phyloP scores from a whole-genome alignment of 352 stramenopile species.

The Phytophthora pluvialis region DNA sequence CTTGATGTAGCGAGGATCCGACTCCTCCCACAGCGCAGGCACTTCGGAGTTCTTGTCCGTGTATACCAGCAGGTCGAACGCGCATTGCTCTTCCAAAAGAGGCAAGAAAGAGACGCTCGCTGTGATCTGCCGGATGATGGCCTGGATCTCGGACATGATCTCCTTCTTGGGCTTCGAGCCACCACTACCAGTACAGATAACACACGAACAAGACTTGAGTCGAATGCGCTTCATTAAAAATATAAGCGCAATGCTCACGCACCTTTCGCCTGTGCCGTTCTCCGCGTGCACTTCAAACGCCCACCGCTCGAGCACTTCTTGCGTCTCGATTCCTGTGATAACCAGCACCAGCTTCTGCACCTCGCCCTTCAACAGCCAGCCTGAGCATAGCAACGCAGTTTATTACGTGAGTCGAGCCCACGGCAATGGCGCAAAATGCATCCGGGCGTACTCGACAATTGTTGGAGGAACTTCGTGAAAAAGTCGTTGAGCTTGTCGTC shows the following conservation, averaged over 20 bases:
- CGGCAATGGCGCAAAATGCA: neutral
- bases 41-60: conserved; percentile 97
- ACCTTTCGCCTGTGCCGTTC: conserved; percentile 46
- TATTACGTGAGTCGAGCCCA: conserved; percentile 1
- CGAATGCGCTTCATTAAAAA: conserved; percentile 3
- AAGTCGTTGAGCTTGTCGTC: conserved; percentile 97
- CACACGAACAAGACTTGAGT: neutral
- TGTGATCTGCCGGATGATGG: conserved; percentile 99
- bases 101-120: conserved; percentile 99
- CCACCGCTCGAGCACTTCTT: conserved; percentile 98
- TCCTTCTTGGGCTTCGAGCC: conserved; percentile 88
- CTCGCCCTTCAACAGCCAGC: conserved; percentile 95
- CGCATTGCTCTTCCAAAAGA: conserved; percentile 97
- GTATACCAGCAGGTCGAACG: conserved; percentile 99
- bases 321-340: conserved; percentile 96
- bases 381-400: conserved; percentile 26
- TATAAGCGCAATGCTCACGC: conserved; percentile 5
- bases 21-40: conserved; percentile 97
- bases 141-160: conserved; percentile 99
- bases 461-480: conserved; percentile 93
- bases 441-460: conserved; percentile 78
- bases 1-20: conserved; percentile 97
- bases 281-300: conserved; percentile 96
- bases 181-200: conserved; percentile 28
- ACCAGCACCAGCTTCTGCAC: conserved; percentile 98